These are phyloP conservation scores for Hymenoscyphus linearis DNA, from an alignment of 2,329 filamentous ascomycete species.

Conservation along the genomic window DNA sequence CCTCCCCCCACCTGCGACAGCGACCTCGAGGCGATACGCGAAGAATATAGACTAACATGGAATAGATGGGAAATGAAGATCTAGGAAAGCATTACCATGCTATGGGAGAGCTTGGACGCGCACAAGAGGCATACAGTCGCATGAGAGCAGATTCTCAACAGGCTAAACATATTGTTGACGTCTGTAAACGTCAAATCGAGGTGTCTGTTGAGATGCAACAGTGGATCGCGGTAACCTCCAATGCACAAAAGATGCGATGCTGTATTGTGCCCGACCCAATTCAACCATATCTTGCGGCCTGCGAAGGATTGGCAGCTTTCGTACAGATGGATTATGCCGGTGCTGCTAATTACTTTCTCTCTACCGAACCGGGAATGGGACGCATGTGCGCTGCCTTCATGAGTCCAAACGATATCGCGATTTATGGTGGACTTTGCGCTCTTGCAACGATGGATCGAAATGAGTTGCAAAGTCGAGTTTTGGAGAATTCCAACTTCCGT, in stretches of 20 bases:
- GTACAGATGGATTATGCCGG: slow-evolving; percentile 51
- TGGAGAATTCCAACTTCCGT: slow-evolving; percentile 78
- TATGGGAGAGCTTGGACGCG: slow-evolving; percentile 67
- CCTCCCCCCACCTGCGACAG: not conserved
- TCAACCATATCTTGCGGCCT: slow-evolving; percentile 50
- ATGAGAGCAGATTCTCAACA: slow-evolving; percentile 91
- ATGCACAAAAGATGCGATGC: slow-evolving; percentile 61
- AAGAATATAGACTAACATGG: not conserved
- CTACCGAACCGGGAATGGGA: slow-evolving; percentile 37
- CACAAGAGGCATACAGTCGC: slow-evolving; percentile 71
- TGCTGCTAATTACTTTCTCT: slow-evolving; percentile 64
- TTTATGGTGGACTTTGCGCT: slow-evolving; percentile 86
- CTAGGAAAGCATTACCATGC: slow-evolving; percentile 77
- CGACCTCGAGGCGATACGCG: not conserved
- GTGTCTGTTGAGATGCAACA: slow-evolving; percentile 72
- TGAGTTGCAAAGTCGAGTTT: slow-evolving; percentile 67
- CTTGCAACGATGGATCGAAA: slow-evolving; percentile 82
- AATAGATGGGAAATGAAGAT: slow-evolving; percentile 89
- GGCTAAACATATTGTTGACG: slow-evolving; percentile 75
- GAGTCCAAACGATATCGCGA: slow-evolving; percentile 80
- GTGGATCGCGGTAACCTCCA: slow-evolving; percentile 63
- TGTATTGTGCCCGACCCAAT: slow-evolving; percentile 36
- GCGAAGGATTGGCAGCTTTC: slow-evolving; percentile 56
- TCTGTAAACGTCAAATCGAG: slow-evolving; percentile 72
- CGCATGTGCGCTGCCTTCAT: slow-evolving; percentile 64